Conservation (phyloP, 2,329 filamentous ascomycete genomes). For the Colletotrichum lentis region DNA sequence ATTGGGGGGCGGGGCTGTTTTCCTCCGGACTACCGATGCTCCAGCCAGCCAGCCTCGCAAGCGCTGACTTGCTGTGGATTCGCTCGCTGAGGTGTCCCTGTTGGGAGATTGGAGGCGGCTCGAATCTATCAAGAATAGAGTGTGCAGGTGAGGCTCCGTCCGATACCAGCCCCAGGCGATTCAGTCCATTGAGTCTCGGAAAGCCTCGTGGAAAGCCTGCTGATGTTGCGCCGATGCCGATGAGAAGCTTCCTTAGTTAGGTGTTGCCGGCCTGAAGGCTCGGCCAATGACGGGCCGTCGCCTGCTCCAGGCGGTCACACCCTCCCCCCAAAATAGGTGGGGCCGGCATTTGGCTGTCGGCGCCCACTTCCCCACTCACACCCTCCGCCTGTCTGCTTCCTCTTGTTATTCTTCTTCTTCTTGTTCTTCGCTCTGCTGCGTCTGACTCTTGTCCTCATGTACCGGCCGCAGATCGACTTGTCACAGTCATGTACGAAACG, state of each 20-base stretch:
- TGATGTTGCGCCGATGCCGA: slow-evolving; percentile 6
- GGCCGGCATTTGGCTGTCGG: background rate
- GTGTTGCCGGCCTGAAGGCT: background rate
- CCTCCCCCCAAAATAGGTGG: background rate
- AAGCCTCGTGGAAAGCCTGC: slow-evolving; percentile 22
- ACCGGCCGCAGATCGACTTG: background rate
- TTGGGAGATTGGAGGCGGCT: background rate
- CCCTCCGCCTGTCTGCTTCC: background rate
- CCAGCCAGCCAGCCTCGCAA: background rate
- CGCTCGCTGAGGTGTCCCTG: background rate
- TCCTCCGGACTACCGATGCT: background rate
- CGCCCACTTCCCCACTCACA: background rate
- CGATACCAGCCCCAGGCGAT: background rate
- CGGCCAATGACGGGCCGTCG: slow-evolving; percentile 12
- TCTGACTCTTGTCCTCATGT: background rate
- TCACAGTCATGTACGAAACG: background rate
- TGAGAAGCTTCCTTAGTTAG: slow-evolving; percentile 4
- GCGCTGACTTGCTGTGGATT: background rate
- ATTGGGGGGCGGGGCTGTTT: slow-evolving; percentile 1
- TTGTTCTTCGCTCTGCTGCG: background rate
- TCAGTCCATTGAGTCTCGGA: background rate
- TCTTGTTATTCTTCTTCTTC: background rate
- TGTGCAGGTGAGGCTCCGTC: background rate
- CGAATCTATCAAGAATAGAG: background rate
- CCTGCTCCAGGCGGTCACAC: slow-evolving; percentile 4